Evolutionary conservation across 768 basidiomycete genomes (phyloP), one percentile per base, ranked within the genome.

Genomic region (Russula lepida): DNA sequence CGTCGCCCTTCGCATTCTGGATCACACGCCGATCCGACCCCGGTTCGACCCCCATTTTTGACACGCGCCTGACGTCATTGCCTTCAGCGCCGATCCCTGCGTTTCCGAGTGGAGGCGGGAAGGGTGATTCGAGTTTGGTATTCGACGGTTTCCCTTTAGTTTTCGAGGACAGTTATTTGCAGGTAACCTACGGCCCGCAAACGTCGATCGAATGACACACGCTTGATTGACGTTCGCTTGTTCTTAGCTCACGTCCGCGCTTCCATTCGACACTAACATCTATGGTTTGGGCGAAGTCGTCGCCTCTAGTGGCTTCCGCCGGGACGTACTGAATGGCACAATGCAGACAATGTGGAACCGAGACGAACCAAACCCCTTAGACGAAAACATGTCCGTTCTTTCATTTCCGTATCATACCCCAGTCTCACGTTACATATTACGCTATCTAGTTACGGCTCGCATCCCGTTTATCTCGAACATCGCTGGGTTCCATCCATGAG

Each of bases 81-180:
- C 86, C 87, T 1, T 60, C 74, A 3, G 79, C 85, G 3, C 82
- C 84, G 1, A 81, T 82, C 35, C 73, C 79, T n/a, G 77, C 86
- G 5, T 52, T 58, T 12, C 74, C 79, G n/a, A 78, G 41, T 21
- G 41, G 82, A 41, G 33, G 76, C 4, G 41, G 82, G 41, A 35
- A 76, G 0, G 71, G 69, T 8, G 82, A 84, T 62, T 78, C 48
- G 13, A 76, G 46, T 5, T 84, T 84, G 0, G 78, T 79, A 2
- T 74, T 90, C 19, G 77, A 84, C 58, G 83, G 79, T 0, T 87
- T 88, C 59, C 81, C 84, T 0, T 74, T 92, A 12, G 80, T 92
- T 13, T 91, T 91, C 67, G 88, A 91, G 66, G 83, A 91, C 63
- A 85, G 86, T 67, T 91, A 89, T 69, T 77, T 92, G 23, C 87